phyloP scores from a whole-genome alignment of 2,329 filamentous ascomycete genomes.

The Magnaporthales sp. region DNA sequence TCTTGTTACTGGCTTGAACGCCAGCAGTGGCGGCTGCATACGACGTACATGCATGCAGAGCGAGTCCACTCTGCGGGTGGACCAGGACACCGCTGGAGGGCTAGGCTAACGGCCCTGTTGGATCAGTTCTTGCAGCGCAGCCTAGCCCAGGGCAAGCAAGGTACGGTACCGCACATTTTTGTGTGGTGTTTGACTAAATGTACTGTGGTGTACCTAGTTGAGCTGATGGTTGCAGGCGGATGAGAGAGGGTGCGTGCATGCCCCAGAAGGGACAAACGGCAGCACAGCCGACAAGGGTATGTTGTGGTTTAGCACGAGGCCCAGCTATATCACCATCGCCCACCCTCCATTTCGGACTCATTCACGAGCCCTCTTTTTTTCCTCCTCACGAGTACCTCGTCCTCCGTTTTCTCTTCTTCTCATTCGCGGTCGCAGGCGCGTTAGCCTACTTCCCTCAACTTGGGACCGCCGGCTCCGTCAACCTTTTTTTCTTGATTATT shows the following conservation, averaged over 20 bases:
- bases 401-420: conserved; percentile 50
- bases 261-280: neutral
- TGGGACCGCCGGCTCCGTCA: conserved; percentile 45
- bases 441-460: conserved; percentile 46
- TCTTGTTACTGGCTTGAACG: neutral
- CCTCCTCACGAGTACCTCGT: conserved; percentile 39
- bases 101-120: neutral
- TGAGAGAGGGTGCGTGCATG: neutral
- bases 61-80: neutral
- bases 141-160: neutral
- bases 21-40: neutral
- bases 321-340: neutral
- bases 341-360: neutral
- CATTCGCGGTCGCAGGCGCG: conserved; percentile 52
- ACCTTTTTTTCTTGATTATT: conserved; percentile 29
- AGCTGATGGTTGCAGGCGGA: neutral
- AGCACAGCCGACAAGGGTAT: neutral
- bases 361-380: conserved; percentile 2
- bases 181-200: neutral
- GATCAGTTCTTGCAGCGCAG: neutral
- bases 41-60: neutral
- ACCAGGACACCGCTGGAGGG: neutral
- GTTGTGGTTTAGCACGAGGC: neutral
- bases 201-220: neutral
- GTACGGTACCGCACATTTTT: neutral